Evolutionary conservation across 768 basidiomycete genomes (phyloP).

Genomic region (Lactifluus subvellereus): DNA sequence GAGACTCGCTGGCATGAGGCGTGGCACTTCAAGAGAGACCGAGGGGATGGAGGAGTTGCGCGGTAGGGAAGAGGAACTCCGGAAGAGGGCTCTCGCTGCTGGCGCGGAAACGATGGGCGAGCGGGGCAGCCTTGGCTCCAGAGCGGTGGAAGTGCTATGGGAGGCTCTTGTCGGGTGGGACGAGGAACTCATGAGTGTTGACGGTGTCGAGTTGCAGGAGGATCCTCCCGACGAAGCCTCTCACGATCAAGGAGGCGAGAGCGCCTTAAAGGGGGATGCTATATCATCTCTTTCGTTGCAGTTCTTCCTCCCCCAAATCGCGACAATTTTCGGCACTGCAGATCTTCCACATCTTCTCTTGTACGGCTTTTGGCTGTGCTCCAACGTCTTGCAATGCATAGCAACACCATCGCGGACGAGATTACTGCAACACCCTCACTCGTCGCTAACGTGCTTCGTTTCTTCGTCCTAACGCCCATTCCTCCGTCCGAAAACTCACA

Average conservation of each 20-base stretch:
- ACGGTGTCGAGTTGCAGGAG: constrained; percentile 44
- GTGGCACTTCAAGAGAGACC: constrained; percentile 28
- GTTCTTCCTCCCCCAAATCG: constrained; percentile 48
- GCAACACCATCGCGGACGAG: constrained; percentile 43
- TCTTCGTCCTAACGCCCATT: constrained; percentile 53
- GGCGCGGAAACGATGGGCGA: constrained; percentile 62
- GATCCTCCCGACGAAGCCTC: constrained; percentile 24
- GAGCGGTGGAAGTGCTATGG: constrained; percentile 70
- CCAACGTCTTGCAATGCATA: constrained; percentile 56
- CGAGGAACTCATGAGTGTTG: constrained; percentile 29
- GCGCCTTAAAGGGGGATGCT: constrained; percentile 26
- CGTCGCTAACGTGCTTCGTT: constrained; percentile 44
- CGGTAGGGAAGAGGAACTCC: constrained; percentile 38
- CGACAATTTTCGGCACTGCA: constrained; percentile 36
- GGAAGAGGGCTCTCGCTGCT: constrained; percentile 59
- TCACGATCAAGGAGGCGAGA: constrained; percentile 28
- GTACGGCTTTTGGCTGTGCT: constrained; percentile 54
- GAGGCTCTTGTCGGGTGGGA: constrained; percentile 68
- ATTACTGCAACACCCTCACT: constrained; percentile 51
- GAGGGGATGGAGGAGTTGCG: constrained; percentile 34
- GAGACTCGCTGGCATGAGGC: constrained; percentile 28
- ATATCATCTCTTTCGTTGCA: constrained; percentile 37
- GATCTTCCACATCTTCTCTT: constrained; percentile 45
- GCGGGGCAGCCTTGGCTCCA: constrained; percentile 58
- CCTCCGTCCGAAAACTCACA: constrained; percentile 33